Base-by-base conservation (phyloP, 805 yeast species). In the Starmerella asiatica region DNA sequence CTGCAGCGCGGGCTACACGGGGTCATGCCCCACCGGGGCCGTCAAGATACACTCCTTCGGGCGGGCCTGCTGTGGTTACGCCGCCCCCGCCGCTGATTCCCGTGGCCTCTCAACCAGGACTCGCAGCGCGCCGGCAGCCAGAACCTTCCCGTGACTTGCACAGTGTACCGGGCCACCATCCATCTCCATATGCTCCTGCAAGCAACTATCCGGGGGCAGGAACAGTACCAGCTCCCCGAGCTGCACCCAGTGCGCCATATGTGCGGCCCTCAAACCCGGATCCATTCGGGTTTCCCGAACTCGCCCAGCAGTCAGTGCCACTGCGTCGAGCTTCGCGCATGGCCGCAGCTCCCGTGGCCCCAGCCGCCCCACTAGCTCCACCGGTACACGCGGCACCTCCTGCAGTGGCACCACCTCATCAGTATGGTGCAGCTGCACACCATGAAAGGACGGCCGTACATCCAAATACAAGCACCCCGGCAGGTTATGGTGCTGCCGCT, bases 221-320 rank as follows among this genome's bases (percentile, higher is more conserved):
- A n/a, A n/a, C n/a, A n/a, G n/a, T n/a, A n/a, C n/a, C n/a, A n/a
- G n/a, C n/a, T n/a, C n/a, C n/a, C n/a, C n/a, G n/a, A n/a, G n/a
- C n/a, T n/a, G n/a, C n/a, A n/a, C 9, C 17, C 34, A 28, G 11
- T 24, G 6, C 20, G 16, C 4, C 32, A 26, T 7, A 11, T 29
- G 16, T 18, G 7, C 34, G 32, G 16, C 29, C 39, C 14, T 31
- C 45, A 20, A 44, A 47, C 21, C 46, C 49, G 7, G 50, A 48
- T 19, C 52, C 52, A n/a, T 49, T 44, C 31, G 52, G 52, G 23
- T 48, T 49, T 39, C 51, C 51, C 1, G 52, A 39, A 4, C 24
- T 42, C 23, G 28, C 18, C 6, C 18, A 12, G 32, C 18, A 32
- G 5, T 28, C 33, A 2, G 34, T 26, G 3, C 33, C 19, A 21